Percentiles rank a stretch among this genome's conserved stretches.
Evolutionary conservation across 2,329 filamentous ascomycete genomes (phyloP).

Genomic region (Pyricularia pennisetigena): DNA sequence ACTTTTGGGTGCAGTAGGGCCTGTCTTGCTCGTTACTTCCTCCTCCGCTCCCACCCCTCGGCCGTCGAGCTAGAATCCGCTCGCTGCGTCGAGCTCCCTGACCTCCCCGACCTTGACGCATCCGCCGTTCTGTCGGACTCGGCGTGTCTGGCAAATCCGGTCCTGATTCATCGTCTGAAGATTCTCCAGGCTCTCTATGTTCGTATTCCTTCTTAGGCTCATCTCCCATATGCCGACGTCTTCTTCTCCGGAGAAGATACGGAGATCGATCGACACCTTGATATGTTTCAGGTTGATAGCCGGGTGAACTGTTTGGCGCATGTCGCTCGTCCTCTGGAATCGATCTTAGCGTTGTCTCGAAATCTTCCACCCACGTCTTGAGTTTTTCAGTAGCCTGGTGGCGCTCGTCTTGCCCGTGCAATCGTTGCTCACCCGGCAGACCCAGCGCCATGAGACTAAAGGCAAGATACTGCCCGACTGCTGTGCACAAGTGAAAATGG

Average conservation of each 20-base stretch:
- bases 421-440: not conserved
- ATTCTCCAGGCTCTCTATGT: not conserved
- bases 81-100: not conserved
- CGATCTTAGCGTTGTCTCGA: not conserved
- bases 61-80: not conserved
- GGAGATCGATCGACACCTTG: not conserved
- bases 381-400: no score
- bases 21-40: not conserved
- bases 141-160: not conserved
- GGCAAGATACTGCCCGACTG: slow-evolving; percentile 19
- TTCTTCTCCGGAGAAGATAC: not conserved
- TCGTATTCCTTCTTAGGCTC: not conserved
- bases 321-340: not conserved
- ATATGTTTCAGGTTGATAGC: not conserved
- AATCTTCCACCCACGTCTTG: no score
- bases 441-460: slow-evolving; percentile 19
- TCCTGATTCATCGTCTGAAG: not conserved
- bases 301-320: not conserved
- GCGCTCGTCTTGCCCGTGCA: no score
- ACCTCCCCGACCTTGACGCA: not conserved
- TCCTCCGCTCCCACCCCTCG: not conserved
- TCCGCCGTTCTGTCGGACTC: not conserved
- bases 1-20: no score
- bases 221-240: not conserved
- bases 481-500: slow-evolving; percentile 13